Percentiles rank a stretch among this genome's conserved stretches.
phyloP scores from a whole-genome alignment of 1,284 basidiomycete species.

The Moesziomyces sp. region DNA sequence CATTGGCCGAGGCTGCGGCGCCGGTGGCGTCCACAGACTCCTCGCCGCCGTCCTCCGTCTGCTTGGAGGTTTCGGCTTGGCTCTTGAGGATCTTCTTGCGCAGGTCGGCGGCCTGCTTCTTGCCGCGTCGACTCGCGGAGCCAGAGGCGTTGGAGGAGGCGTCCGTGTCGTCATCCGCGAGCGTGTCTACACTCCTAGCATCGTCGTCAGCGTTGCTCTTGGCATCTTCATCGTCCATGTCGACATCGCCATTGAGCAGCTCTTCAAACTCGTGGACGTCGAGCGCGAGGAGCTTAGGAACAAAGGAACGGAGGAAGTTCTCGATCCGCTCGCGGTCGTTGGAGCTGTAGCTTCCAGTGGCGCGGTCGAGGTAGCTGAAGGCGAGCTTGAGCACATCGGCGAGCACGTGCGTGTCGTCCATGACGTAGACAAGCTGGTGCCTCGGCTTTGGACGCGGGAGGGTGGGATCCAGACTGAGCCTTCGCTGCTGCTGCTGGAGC shows the following conservation, averaged over 20 bases:
- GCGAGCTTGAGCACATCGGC: constrained; percentile 90
- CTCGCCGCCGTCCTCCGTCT: constrained; percentile 38
- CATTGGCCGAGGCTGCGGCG: constrained; percentile 38
- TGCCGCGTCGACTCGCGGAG: constrained; percentile 26
- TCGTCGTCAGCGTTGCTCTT: constrained; percentile 67
- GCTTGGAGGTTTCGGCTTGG: constrained; percentile 53
- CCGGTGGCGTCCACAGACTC: constrained; percentile 34
- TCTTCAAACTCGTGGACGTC: constrained; percentile 72
- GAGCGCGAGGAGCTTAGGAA: constrained; percentile 84
- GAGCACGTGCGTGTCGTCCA: constrained; percentile 83
- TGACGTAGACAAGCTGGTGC: constrained; percentile 80
- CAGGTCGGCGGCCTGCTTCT: constrained; percentile 50
- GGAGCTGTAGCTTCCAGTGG: constrained; percentile 75
- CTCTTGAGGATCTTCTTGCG: constrained; percentile 53
- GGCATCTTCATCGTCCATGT: constrained; percentile 41
- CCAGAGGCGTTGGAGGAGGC: constrained; percentile 43
- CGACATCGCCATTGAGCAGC: constrained; percentile 52
- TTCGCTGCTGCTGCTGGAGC: constrained; percentile 75
- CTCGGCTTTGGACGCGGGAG: constrained; percentile 60
- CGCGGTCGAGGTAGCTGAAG: constrained; percentile 86
- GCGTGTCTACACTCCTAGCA: constrained; percentile 51
- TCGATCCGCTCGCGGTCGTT: constrained; percentile 86
- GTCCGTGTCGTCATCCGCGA: constrained; percentile 47
- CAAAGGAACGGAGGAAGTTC: constrained; percentile 83
- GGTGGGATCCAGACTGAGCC: constrained; percentile 57